A percentile compares a stretch with the other conserved stretches of the same genome.
phyloP scores from a whole-genome alignment of 352 stramenopile genomes.

The Ochromonadaceae sp. region DNA sequence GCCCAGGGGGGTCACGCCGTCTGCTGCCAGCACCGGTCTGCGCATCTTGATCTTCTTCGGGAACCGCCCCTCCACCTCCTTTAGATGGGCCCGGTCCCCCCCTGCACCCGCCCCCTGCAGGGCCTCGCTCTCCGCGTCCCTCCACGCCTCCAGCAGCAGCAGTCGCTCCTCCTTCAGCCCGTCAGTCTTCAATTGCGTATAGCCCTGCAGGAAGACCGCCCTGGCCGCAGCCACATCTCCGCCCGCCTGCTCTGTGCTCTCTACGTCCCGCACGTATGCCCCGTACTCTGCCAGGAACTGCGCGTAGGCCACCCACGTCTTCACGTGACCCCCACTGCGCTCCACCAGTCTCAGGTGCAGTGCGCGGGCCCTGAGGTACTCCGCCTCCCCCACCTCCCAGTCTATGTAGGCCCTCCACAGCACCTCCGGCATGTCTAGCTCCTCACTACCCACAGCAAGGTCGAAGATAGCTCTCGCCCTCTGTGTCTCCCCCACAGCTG shows the following conservation, averaged over 20 bases:
- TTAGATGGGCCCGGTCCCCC: conserved; percentile 43
- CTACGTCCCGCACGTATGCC: conserved; percentile 42
- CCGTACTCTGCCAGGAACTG: conserved; percentile 54
- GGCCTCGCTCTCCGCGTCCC: conserved; percentile 65
- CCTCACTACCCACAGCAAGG: conserved; percentile 76
- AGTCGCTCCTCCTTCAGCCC: conserved; percentile 78
- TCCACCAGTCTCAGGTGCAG: conserved; percentile 91
- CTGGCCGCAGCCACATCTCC: too few relatives aligned
- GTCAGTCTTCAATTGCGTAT: conserved; percentile 68
- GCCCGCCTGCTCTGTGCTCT: conserved; percentile 37
- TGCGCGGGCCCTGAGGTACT: conserved; percentile 51
- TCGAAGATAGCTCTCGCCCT: conserved; percentile 84
- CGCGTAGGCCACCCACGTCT: conserved; percentile 80
- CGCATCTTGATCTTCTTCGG: conserved; percentile 88
- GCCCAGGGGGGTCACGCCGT: conserved; percentile 52
- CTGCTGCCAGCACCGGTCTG: conserved; percentile 71
- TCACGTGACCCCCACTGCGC: conserved; percentile 89
- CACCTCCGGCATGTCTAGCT: conserved; percentile 94
- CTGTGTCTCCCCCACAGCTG: conserved; percentile 79
- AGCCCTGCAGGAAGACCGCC: conserved; percentile 73
- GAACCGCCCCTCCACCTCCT: conserved; percentile 75
- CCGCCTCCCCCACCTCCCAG: conserved; percentile 73
- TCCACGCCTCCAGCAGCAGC: conserved; percentile 90
- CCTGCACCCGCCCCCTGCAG: conserved; percentile 18
- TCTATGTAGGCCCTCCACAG: conserved; percentile 99